A percentile compares a stretch with the other conserved stretches of the same genome.
These are phyloP conservation scores for Mortierella sp. DNA, from an alignment of 371 early-diverging fungal species.

Conservation along the genomic window DNA sequence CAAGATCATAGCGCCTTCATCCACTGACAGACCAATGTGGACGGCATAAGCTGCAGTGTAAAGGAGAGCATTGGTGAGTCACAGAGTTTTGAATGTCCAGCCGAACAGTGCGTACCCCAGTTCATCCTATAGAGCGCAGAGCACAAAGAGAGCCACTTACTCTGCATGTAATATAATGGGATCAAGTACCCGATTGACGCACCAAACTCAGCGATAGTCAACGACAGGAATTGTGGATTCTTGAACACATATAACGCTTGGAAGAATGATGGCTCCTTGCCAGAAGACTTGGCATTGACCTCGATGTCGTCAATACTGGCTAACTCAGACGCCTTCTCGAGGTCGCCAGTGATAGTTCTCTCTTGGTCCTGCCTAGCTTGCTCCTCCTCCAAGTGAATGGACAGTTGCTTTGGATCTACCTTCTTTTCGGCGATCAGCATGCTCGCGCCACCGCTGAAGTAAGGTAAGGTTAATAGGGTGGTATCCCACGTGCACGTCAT, in stretches of 20 bases:
- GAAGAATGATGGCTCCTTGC: slow-evolving; percentile 24
- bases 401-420: background rate
- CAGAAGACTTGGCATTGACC: slow-evolving; percentile 25
- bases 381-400: no score
- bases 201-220: slow-evolving; percentile 38
- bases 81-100: no score
- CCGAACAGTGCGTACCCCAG: no score
- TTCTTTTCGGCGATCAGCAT: slow-evolving; percentile 46
- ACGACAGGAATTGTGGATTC: slow-evolving; percentile 48
- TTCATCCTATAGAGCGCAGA: slow-evolving; percentile 27
- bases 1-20: slow-evolving; percentile 62
- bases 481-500: background rate
- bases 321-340: slow-evolving; percentile 19
- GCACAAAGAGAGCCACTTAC: slow-evolving; percentile 36
- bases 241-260: slow-evolving; percentile 51
- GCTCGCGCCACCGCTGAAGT: slow-evolving; percentile 31
- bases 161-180: slow-evolving; percentile 59
- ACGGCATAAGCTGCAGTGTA: slow-evolving; percentile 33
- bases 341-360: background rate
- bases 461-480: background rate
- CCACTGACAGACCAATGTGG: slow-evolving; percentile 50
- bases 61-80: slow-evolving; percentile 7
- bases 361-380: no score
- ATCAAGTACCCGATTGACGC: slow-evolving; percentile 54
- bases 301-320: slow-evolving; percentile 27